phyloP scores from a whole-genome alignment of 179 eudicot species.

The Patellifolia procumbens region DNA sequence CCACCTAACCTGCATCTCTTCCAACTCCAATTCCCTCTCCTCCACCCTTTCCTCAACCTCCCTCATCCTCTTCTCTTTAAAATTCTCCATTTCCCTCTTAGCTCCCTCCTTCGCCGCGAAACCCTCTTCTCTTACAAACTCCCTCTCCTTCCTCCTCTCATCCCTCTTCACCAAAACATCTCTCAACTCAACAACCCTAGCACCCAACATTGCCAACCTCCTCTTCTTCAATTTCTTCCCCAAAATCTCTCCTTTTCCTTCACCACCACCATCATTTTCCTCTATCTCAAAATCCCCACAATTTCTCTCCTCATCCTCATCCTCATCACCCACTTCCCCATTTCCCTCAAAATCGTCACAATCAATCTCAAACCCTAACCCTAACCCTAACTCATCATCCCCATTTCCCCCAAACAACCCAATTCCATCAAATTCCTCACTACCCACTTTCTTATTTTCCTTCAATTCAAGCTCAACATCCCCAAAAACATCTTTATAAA shows the following conservation, averaged over 20 bases:
- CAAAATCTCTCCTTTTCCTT: constrained; percentile 25
- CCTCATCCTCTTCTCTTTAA: constrained; percentile 35
- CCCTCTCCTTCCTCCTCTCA: constrained; percentile 56
- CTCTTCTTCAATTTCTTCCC: constrained; percentile 44
- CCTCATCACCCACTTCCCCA: constrained; percentile 41
- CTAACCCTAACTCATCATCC: constrained; percentile 41
- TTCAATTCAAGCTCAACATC: constrained; percentile 68
- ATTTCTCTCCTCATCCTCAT: constrained; percentile 30
- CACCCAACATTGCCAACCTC: constrained; percentile 52
- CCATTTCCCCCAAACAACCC: constrained; percentile 36
- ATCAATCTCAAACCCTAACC: constrained; percentile 56
- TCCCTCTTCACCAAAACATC: constrained; percentile 60
- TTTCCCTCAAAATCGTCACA: constrained; percentile 52
- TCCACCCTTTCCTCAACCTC: constrained; percentile 45
- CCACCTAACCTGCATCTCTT: constrained; percentile 53
- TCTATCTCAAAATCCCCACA: constrained; percentile 35
- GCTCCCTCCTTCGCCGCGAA: constrained; percentile 33
- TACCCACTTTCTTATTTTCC: constrained; percentile 27
- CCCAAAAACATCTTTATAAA: constrained; percentile 76
- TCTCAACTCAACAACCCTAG: constrained; percentile 55
- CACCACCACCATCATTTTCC: constrained; percentile 25
- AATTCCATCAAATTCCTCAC: constrained; percentile 33
- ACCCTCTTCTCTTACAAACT: constrained; percentile 49
- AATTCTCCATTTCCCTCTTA: constrained; percentile 41
- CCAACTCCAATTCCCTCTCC: constrained; percentile 48